A percentile compares a stretch with the other conserved stretches of the same genome.
These are phyloP conservation scores for Colletotrichum australisinense DNA, from an alignment of 2,329 filamentous ascomycete species.

Conservation along the genomic window DNA sequence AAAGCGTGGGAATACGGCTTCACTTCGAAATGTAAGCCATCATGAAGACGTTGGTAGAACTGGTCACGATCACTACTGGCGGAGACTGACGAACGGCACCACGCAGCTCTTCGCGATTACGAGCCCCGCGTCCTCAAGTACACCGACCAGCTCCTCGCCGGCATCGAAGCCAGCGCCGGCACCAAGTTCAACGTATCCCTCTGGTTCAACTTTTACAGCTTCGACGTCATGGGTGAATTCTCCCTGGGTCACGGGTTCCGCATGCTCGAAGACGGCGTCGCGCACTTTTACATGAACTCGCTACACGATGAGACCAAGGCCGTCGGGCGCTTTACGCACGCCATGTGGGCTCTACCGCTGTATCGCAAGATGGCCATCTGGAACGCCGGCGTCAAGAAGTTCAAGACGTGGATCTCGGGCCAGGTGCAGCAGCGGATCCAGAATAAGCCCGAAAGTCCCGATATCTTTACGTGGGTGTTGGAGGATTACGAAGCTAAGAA, in stretches of 20 bases:
- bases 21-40: conserved; percentile 39
- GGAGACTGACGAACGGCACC: neutral
- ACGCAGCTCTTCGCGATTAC: conserved; percentile 40
- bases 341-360: conserved; percentile 36
- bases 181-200: conserved; percentile 41
- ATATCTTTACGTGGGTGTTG: conserved; percentile 47
- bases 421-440: conserved; percentile 22
- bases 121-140: conserved; percentile 42
- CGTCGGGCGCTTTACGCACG: conserved; percentile 38
- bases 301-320: conserved; percentile 39
- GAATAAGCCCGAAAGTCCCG: conserved; percentile 36
- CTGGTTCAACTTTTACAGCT: conserved; percentile 49
- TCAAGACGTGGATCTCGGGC: conserved; percentile 35
- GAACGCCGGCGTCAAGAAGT: conserved; percentile 36
- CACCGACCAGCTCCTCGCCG: conserved; percentile 38
- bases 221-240: conserved; percentile 54
- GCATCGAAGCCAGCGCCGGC: conserved; percentile 31
- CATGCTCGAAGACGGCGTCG: conserved; percentile 44
- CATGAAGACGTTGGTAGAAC: rapidly evolving
- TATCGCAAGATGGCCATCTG: conserved; percentile 34
- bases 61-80: neutral
- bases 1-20: conserved; percentile 49
- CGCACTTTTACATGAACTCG: conserved; percentile 41
- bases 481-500: conserved; percentile 38
- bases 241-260: conserved; percentile 50